A percentile compares a stretch with the other conserved stretches of the same genome.
Evolutionary conservation across 352 stramenopile species (phyloP).

Genomic region (Thraustotheca clavata): DNA sequence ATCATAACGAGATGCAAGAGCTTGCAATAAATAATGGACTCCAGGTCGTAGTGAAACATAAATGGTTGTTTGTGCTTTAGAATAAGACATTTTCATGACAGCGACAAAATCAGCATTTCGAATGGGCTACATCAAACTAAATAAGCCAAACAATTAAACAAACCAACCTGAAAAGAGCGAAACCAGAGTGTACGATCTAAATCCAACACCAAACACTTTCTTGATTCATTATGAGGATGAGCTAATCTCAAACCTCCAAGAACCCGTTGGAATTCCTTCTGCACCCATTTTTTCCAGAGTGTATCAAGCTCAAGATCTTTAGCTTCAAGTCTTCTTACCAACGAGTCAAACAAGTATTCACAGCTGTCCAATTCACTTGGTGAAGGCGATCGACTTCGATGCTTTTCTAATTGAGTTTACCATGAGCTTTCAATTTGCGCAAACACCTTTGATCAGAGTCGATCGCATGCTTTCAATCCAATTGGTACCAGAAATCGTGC

Average conservation of each 20-base stretch:
- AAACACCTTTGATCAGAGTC: background rate
- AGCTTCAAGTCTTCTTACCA: background rate
- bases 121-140: background rate
- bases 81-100: conserved; percentile 1
- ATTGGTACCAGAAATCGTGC: background rate
- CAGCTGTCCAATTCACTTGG: background rate
- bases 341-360: background rate
- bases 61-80: background rate
- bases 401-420: background rate
- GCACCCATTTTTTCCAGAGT: background rate
- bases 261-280: conserved; percentile 9
- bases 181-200: conserved; percentile 18
- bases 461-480: background rate
- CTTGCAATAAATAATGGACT: background rate
- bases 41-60: conserved; percentile 16
- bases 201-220: conserved; percentile 14
- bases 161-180: conserved; percentile 9
- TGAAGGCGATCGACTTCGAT: no score
- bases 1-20: conserved; percentile 1
- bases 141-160: background rate
- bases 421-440: background rate
- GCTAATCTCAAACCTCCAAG: background rate
- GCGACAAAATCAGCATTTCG: background rate
- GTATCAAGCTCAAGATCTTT: background rate
- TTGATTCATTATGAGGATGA: background rate